Evolutionary conservation across 2,329 filamentous ascomycete genomes (phyloP), one percentile per base, ranked within the genome.

Genomic region (Fusarium sp.): DNA sequence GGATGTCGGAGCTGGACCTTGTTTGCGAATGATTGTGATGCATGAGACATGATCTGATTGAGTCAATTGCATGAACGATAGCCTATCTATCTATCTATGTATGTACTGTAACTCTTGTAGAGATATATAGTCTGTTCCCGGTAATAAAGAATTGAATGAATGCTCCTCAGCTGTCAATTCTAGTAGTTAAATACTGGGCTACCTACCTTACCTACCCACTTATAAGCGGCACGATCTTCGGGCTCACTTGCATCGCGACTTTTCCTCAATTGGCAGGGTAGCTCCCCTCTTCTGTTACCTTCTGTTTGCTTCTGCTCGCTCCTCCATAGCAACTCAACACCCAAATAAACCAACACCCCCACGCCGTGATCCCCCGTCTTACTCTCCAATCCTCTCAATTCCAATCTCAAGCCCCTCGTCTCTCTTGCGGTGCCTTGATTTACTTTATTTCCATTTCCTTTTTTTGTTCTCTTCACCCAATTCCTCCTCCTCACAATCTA

Each of bases 211-310:
- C 70, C 66, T 72, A 74, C 72, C 72, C 72, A 74, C 72, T 74
- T 75, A 72, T 72, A 74, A 75, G 72, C 72, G 66, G 54, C 60
- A 66, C 72, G 56, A 74, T 73, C 68, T 54, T 68, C 44, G 66
- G 68, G 59, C 68, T 71, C 68, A 73, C 72, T 74, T 74, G 72
- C 72, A 74, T 74, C 64, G 64, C 65, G 60, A 72, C 72, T 68
- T 75, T 72, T 72, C 72, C 72, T 52, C 38, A 75, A 70, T 68
- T 66, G 72, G 72, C 60, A 74, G 62, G 48, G 39, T 59, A 74
- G 72, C 72, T 75, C 63, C 72, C 72, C 64, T 74, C 72, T 74
- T 74, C 72, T 74, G 68, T 75, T 58, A 26, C 72, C 72, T 74
- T 74, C 72, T 73, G 68, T 75, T 42, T 26, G 68, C 58, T 74